A percentile compares a stretch with the other conserved stretches of the same genome.
Evolutionary conservation across 805 yeast genomes (phyloP).

Genomic region (Monosporozyma siamensis): DNA sequence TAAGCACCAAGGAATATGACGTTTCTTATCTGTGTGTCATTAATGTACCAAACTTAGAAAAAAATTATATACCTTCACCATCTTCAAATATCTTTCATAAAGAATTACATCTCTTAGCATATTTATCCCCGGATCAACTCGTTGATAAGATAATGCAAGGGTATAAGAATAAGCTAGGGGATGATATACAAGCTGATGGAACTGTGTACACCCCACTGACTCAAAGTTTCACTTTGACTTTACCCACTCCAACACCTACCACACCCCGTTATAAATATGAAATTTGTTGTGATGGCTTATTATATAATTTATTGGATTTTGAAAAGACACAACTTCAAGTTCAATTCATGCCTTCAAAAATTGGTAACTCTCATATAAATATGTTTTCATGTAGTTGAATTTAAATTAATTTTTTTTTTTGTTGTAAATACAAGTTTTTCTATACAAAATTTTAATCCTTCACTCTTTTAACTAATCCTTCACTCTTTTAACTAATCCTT

Average conservation of each 20-base stretch:
- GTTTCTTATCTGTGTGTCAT: constrained; percentile 25
- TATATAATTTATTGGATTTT: constrained; percentile 17
- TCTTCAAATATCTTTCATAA: constrained; percentile 16
- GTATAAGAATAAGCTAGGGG: constrained; percentile 12
- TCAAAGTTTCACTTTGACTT: constrained; percentile 11
- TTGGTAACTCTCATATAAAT: not conserved
- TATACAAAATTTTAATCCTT: no score
- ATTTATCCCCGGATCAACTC: constrained; percentile 9
- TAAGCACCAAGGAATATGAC: no score
- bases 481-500: not conserved
- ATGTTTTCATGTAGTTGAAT: not conserved
- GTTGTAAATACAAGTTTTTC: no score
- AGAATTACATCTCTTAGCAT: constrained; percentile 21
- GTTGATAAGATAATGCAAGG: constrained; percentile 21
- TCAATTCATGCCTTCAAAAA: not conserved
- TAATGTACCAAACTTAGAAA: constrained; percentile 25
- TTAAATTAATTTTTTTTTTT: no score
- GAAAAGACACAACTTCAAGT: no score
- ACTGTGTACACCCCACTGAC: constrained; percentile 12
- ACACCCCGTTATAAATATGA: constrained; percentile 13
- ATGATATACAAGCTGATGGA: constrained; percentile 10
- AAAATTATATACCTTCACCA: constrained; percentile 25
- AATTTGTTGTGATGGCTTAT: constrained; percentile 26
- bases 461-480: no score
- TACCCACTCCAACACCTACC: constrained; percentile 5